A percentile compares a stretch with the other conserved stretches of the same genome.
phyloP scores from a whole-genome alignment of 441 rosid genomes.

The Sinapis alba region DNA sequence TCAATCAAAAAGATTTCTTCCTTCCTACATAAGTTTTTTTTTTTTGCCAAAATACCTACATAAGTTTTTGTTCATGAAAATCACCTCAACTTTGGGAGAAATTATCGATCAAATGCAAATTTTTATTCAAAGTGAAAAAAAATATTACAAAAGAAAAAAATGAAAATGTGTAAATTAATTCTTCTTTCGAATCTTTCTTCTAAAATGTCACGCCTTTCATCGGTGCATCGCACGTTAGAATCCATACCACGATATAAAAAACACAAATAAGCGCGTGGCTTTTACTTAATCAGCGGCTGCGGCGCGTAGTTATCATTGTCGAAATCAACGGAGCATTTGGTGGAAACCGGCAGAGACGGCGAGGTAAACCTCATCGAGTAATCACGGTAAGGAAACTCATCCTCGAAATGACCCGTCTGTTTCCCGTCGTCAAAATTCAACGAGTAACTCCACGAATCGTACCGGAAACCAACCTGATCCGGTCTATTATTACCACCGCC shows the following conservation, averaged over 20 bases:
- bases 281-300: conserved; percentile 24
- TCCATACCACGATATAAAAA: not conserved
- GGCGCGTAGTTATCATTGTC: conserved; percentile 43
- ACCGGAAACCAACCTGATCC: conserved; percentile 43
- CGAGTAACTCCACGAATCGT: conserved; percentile 64
- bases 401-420: conserved; percentile 43
- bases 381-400: conserved; percentile 48
- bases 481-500: conserved; percentile 18
- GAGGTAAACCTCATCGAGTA: conserved; percentile 65
- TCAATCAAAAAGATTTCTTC: not conserved
- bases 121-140: not conserved
- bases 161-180: not conserved
- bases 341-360: conserved; percentile 52
- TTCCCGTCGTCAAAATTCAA: conserved; percentile 74
- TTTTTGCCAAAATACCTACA: too few species aligned
- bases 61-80: not conserved
- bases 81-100: not conserved
- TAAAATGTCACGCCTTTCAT: conserved; percentile 11
- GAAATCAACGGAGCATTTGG: conserved; percentile 55
- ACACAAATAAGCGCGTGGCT: conserved; percentile 11
- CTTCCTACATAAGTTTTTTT: not conserved
- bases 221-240: conserved; percentile 34
- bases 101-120: not conserved
- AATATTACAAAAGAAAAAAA: not conserved
- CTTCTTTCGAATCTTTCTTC: conserved; percentile 4